Base-by-base conservation (phyloP, 306 rosid species). In the Carpinus fangiana region DNA sequence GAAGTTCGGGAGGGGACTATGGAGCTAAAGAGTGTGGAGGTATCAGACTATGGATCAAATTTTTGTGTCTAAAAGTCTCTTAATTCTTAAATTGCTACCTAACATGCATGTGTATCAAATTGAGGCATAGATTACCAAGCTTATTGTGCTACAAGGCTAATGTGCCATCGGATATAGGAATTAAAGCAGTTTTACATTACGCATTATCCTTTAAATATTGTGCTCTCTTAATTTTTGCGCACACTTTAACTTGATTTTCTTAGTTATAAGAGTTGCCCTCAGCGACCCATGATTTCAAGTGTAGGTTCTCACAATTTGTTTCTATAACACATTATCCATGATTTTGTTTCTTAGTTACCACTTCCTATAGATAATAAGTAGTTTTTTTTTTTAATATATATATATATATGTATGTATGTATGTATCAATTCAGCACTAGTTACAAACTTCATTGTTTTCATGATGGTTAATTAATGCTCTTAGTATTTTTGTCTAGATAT, bases 11-110 rank as follows among this genome's bases (percentile, higher is more conserved):
- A 90, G 69, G 96, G 93, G 77, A 87, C 90, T 65, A 70, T 81
- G 88, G 87, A 82, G 82, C 76, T 87, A 74, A 84, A 87, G 89
- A 89, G 86, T 82, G 89, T 90, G 57, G 93, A 95, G 99, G 98
- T 93, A 87, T 88, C 70, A 56, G 72, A 74, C 72, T 62, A 74
- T 18, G 14, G 2, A 17, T 8, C 12, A n/a, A 55, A 5, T 53
- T 53, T 53, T 53, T 53, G 13, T 12, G 12, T 14, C 20, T 53
- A 53, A 5, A 59, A 59, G 65, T 10, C 14, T 59, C 34, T 21
- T 9, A 21, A 4, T 59, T 3, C 31, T 48, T 48, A 9, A 11
- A 59, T 59, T 59, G 65, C 36, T 57, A 57, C 16, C 36, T 57
- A 20, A 57, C 65, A 20, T 21, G 9, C n/a, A 53, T 11, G 7